phyloP scores from a whole-genome alignment of 169 alveolate species.

The Amoebophrya sp. region DNA sequence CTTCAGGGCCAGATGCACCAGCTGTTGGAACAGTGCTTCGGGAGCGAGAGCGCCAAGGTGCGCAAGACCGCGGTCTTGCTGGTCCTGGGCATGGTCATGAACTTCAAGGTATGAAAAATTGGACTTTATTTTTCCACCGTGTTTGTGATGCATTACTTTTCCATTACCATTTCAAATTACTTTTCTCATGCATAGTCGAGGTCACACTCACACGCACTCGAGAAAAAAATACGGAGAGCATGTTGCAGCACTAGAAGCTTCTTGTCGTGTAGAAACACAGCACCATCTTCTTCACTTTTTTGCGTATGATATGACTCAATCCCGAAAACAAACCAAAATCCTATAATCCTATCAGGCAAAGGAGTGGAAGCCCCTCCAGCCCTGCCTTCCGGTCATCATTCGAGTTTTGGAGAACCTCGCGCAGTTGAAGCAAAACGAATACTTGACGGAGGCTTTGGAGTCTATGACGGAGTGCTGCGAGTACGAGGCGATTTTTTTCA shows the following conservation, averaged over 20 bases:
- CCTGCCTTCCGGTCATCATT: neutral
- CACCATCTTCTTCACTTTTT: too few relatives aligned
- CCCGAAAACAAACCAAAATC: too few relatives aligned
- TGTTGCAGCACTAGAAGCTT: too few relatives aligned
- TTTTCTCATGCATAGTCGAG: too few relatives aligned
- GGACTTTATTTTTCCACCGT: too few relatives aligned
- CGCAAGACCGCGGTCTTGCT: neutral
- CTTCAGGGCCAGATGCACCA: neutral
- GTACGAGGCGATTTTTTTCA: constrained; percentile 13
- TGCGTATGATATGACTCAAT: too few relatives aligned
- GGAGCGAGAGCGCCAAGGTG: neutral
- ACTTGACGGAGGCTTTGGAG: neutral
- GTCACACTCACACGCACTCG: too few relatives aligned
- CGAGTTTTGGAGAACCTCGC: neutral
- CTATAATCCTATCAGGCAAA: too few relatives aligned
- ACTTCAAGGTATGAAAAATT: neutral
- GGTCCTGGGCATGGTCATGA: neutral
- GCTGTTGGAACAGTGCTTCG: neutral
- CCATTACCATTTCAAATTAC: too few relatives aligned
- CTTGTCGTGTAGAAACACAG: too few relatives aligned
- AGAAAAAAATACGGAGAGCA: too few relatives aligned
- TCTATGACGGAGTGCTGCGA: neutral
- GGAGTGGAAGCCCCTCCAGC: constrained; percentile 23
- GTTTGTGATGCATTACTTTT: too few relatives aligned
- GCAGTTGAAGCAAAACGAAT: neutral